These are phyloP conservation scores for Penicillium egyptiacum DNA, from an alignment of 495 filamentous ascomycete species.

Conservation along the genomic window DNA sequence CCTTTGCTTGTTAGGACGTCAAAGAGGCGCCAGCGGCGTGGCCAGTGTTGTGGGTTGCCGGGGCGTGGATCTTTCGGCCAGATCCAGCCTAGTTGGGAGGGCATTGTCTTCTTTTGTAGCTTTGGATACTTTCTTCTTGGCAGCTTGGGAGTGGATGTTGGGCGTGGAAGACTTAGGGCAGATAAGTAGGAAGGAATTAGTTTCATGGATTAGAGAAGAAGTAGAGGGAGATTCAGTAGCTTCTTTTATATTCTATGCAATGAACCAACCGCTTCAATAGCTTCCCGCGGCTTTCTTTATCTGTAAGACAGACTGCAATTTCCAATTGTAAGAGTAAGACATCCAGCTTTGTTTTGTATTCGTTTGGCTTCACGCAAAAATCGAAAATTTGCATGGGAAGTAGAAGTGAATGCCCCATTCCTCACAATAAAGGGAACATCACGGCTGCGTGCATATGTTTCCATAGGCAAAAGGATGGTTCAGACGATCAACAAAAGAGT, in stretches of 20 bases:
- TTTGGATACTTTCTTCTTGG: background rate
- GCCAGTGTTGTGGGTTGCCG: conserved; percentile 36
- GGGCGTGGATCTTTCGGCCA: conserved; percentile 44
- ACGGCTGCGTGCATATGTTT: background rate
- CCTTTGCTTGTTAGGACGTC: conserved; percentile 43
- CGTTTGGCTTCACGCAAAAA: background rate
- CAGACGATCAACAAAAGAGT: background rate
- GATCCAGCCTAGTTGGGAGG: conserved; percentile 30
- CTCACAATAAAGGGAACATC: background rate
- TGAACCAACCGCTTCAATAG: background rate
- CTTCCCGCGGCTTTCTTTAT: background rate
- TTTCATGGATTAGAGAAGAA: background rate
- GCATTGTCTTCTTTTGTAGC: conserved; percentile 8
- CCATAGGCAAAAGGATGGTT: background rate
- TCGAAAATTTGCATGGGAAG: background rate
- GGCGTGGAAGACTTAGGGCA: background rate
- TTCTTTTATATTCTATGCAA: background rate
- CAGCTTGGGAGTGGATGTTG: background rate
- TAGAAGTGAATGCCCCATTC: background rate
- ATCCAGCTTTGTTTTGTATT: background rate
- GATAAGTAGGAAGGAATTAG: background rate
- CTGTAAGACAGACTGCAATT: background rate
- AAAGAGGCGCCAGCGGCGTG: conserved; percentile 34
- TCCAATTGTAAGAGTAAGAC: background rate
- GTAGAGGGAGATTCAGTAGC: background rate